These are phyloP conservation scores for Thielaviopsis euricoi DNA, from an alignment of 2,329 filamentous ascomycete species.

Conservation along the genomic window DNA sequence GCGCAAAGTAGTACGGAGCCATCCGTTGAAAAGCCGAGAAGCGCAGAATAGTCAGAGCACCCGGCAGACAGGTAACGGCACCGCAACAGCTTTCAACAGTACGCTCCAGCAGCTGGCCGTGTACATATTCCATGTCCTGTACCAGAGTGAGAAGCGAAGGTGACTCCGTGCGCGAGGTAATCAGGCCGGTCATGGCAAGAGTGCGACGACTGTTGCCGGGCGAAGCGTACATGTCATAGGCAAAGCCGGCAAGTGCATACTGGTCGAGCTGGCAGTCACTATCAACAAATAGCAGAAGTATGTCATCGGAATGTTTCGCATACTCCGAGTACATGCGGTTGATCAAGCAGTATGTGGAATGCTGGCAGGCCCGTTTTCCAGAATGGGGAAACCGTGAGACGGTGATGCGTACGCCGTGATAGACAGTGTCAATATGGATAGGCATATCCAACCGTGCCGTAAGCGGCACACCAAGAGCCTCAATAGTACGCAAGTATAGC, in stretches of 20 bases:
- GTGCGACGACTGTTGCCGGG: conserved; percentile 83
- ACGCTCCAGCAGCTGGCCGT: conserved; percentile 89
- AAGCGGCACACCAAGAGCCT: neutral
- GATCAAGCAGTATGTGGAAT: neutral
- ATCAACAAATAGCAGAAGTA: conserved; percentile 30
- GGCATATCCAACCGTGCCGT: conserved; percentile 53
- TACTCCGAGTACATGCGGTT: neutral
- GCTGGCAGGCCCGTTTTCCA: conserved; percentile 83
- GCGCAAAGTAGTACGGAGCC: conserved; percentile 97
- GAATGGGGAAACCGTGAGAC: conserved; percentile 86
- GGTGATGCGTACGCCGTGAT: conserved; percentile 69
- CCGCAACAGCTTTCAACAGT: conserved; percentile 91
- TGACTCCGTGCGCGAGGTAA: conserved; percentile 81
- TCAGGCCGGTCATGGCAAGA: conserved; percentile 95
- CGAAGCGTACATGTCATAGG: conserved; percentile 97
- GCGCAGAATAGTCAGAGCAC: conserved; percentile 85
- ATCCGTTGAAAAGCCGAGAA: conserved; percentile 93
- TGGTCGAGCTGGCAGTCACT: conserved; percentile 68
- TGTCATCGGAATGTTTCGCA: neutral
- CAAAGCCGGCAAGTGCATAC: conserved; percentile 84
- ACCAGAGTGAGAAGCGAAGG: conserved; percentile 80
- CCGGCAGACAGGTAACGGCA: conserved; percentile 84
- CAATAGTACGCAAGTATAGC: neutral
- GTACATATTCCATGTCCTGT: conserved; percentile 96
- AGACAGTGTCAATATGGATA: conserved; percentile 76